Base-by-base conservation (phyloP, 2,329 filamentous ascomycete genomes). In the Lachnellula cervina region DNA sequence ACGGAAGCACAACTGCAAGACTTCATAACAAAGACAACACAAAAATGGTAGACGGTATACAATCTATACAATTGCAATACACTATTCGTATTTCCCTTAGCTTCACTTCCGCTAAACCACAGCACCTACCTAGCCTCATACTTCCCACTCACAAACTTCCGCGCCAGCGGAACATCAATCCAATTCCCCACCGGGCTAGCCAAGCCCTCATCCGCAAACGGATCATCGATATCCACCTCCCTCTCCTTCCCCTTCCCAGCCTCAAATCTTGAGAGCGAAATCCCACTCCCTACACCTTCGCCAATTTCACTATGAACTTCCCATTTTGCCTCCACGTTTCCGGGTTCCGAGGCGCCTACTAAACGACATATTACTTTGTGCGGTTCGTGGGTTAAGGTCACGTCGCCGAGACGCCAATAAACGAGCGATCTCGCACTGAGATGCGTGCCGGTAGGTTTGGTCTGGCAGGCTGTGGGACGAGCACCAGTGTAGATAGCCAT, bases 321-420 rank as follows among this genome's bases (percentile, higher is more conserved):
- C 84, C 92, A 97, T 54, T 86, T 79, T 0, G 89, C 89, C 70
- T 99, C 93, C 8, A 95, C 80, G 52, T 83, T 84, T 0, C 91
- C 90, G 5, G 88, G 82, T 60, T 64, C 83, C 83, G 51, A 83
- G 78, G 23, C 82, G 23, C 86, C 79, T 9, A 80, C 76, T 64
- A 99, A 88, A 3, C 91, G 83, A 57, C 90, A 94, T 6, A 96
- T 85, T 56, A 97, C 83, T 73, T 90, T 93, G 66, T 87, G 80
- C 61, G 83, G 74, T 45, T 78, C 77, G 1, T 86, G 71, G 16
- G 80, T 80, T 43, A 88, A 77, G 0, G 83, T 87, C 16, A 97
- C 76, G 59, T 95, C 87, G 46, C 86, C 86, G 0, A 94, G 73
- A 14, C 86, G 84, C 89, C 90, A 95, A 76, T 89, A 91, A 13